A percentile compares a stretch with the other conserved stretches of the same genome.
These are phyloP conservation scores for Phytophthora hybrid DNA, from an alignment of 352 stramenopile species.

Conservation along the genomic window DNA sequence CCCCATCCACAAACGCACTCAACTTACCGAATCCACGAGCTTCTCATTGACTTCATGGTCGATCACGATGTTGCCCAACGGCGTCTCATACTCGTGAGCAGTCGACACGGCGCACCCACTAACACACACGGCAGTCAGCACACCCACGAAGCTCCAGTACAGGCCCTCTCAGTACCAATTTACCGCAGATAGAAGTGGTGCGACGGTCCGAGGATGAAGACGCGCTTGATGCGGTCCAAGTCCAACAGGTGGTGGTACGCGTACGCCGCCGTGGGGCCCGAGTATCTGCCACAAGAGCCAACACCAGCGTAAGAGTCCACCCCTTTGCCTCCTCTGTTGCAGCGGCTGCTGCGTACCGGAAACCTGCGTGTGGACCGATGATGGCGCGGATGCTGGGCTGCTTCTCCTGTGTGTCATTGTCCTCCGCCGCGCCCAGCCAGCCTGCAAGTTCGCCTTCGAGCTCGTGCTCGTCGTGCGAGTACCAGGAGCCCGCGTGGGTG, in stretches of 20 bases:
- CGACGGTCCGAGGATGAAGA: constrained; percentile 95
- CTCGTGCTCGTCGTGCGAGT: constrained; percentile 69
- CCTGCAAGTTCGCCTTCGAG: constrained; percentile 69
- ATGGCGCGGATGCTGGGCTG: constrained; percentile 69
- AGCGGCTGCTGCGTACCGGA: constrained; percentile 45
- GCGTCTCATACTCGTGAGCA: constrained; percentile 92
- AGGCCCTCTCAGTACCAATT: constrained; percentile 18
- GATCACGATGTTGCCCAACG: constrained; percentile 94
- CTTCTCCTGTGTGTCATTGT: constrained; percentile 45
- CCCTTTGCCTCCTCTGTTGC: neutral
- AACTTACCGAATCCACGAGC: constrained; percentile 78
- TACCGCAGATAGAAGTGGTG: constrained; percentile 97
- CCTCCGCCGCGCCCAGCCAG: constrained; percentile 60
- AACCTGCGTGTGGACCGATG: constrained; percentile 91
- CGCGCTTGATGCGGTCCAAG: constrained; percentile 71
- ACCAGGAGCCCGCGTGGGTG: constrained; percentile 87
- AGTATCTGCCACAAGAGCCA: constrained; percentile 80
- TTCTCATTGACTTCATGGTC: constrained; percentile 92
- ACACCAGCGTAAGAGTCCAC: neutral
- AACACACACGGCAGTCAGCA: neutral
- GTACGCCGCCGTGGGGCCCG: constrained; percentile 93
- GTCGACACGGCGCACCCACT: constrained; percentile 87
- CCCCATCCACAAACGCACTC: neutral
- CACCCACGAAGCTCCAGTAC: constrained; percentile 5
- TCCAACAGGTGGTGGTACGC: constrained; percentile 92